Conservation (phyloP, 1,284 basidiomycete species). For the Inonotus obliquus region DNA sequence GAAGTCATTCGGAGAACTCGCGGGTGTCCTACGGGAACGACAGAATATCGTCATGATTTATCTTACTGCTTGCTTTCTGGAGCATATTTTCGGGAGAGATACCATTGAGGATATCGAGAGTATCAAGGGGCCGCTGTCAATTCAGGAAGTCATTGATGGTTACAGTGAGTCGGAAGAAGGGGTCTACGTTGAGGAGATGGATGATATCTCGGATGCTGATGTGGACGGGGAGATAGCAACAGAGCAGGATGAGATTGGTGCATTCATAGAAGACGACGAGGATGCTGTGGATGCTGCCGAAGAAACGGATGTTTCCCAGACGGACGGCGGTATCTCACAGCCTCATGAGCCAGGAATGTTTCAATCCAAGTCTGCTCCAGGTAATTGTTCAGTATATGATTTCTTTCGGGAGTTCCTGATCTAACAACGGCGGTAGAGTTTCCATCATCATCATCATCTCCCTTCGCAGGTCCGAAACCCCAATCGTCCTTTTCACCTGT, state of each 20-base stretch:
- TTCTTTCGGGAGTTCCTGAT: background rate
- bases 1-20: conserved; percentile 60
- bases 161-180: conserved; percentile 29
- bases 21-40: conserved; percentile 47
- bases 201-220: conserved; percentile 1
- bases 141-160: conserved; percentile 80
- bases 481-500: conserved; percentile 1
- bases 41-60: conserved; percentile 67
- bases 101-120: conserved; percentile 72
- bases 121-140: conserved; percentile 57
- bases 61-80: conserved; percentile 70
- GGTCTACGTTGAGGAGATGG: background rate
- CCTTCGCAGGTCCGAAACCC: background rate
- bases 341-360: background rate
- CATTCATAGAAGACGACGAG: conserved; percentile 22
- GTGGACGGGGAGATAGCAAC: conserved; percentile 17
- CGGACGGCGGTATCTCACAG: conserved; percentile 9
- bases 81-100: conserved; percentile 66
- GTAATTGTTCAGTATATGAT: background rate
- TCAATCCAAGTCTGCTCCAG: background rate
- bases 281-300: conserved; percentile 21
- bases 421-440: background rate
- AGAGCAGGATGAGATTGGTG: conserved; percentile 18
- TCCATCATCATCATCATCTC: conserved; percentile 4
- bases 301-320: conserved; percentile 24